Evolutionary conservation across 257 asterid genomes (phyloP), one percentile per base, ranked within the genome.

Genomic region (Jaltomata sinuosa): DNA sequence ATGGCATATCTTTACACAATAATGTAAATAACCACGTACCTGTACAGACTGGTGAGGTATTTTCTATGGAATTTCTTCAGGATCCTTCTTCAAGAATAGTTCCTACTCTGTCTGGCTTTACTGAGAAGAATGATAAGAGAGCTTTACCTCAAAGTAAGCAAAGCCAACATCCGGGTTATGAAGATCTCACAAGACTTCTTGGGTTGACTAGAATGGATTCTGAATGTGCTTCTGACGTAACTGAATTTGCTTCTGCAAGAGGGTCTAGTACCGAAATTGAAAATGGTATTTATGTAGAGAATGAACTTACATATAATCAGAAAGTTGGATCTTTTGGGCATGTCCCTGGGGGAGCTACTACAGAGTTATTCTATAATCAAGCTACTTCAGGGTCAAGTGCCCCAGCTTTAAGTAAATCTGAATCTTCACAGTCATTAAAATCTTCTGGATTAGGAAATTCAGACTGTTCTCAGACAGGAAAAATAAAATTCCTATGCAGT

Each of bases 201-300:
- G 93, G 95, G 54, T 85, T 94, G 88, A 40, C 85, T 72, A 90
- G 94, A 87, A 87, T 86, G 93, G 94, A 94, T 86, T 94, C 96
- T 65, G 94, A 89, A 67, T 90, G 94, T 79, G 89, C 91, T 67
- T 90, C 94, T 59, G 94, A 89, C 81, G 42, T 84, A 82, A 83
- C 86, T 34, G 96, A 90, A 84, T 87, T 84, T 80, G 85, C 91
- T 86, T 92, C 93, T 57, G 91, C 92, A 42, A 87, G 84, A 83
- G 95, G 94, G 59, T 91, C 93, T 68, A 83, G 22, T n/a, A 78
- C 87, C 1, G 91, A 88, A 47, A 64, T 84, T 45, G 96, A 88
- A 68, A 84, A 69, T 81, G 90, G 85, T 84, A 80, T 81, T 84
- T 61, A 83, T 89, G 65, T 79, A 78, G 90, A 80, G 83, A 83